Conservation (phyloP, 768 basidiomycete genomes). For the Rhodotorula sphaerocarpa region DNA sequence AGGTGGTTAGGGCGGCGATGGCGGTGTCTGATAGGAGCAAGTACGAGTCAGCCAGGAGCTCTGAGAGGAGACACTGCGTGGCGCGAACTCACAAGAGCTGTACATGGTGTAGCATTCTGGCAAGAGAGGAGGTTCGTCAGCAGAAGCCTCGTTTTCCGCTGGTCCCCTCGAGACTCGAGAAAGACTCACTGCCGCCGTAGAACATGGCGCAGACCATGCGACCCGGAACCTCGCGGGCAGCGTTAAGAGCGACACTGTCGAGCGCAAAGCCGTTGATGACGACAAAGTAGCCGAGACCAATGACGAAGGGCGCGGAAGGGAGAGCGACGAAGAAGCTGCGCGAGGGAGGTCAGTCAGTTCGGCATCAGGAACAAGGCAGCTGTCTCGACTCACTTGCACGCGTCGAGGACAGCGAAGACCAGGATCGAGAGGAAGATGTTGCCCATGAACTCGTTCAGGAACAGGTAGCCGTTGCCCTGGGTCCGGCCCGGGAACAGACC, state of each 20-base stretch:
- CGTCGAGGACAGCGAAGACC: constrained; percentile 36
- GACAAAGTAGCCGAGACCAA: constrained; percentile 29
- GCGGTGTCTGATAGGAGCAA: constrained; percentile 21
- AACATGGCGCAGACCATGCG: constrained; percentile 14
- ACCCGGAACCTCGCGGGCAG: constrained; percentile 29
- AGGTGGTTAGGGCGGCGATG: constrained; percentile 22
- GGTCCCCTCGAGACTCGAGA: not conserved
- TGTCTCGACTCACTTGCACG: not conserved
- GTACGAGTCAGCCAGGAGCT: constrained; percentile 2
- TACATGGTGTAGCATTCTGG: no score
- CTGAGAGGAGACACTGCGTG: not conserved
- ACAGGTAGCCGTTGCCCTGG: constrained; percentile 13
- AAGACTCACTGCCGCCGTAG: constrained; percentile 5
- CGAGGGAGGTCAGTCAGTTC: not conserved
- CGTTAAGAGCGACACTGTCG: constrained; percentile 30
- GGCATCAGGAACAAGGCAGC: no score
- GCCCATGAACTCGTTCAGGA: constrained; percentile 33
- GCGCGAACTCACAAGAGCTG: not conserved
- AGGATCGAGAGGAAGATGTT: constrained; percentile 35
- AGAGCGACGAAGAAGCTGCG: constrained; percentile 29
- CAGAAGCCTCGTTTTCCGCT: no score
- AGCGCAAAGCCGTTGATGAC: constrained; percentile 28
- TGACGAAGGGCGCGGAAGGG: constrained; percentile 27
- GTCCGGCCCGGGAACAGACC: constrained; percentile 17
- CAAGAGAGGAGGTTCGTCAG: not conserved